Evolutionary conservation across 805 yeast genomes (phyloP), one percentile per base, ranked within the genome.

Genomic region (Kluyveromyces nonfermentans): DNA sequence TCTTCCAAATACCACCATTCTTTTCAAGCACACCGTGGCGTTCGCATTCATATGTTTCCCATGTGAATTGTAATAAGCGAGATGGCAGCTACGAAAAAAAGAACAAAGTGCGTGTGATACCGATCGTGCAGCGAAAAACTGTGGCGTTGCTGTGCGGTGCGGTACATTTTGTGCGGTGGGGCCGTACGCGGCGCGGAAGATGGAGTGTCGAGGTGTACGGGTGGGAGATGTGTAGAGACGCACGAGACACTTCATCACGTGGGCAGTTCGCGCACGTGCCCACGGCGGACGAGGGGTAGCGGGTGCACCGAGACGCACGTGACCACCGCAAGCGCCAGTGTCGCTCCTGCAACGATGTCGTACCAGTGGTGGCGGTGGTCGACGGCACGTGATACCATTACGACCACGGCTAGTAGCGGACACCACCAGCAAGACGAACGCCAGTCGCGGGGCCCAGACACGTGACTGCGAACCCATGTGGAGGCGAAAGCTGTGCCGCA

Each of bases 351-450:
- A 1, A 58, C 10, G 9, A 59, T 52, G 44, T 60, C 64, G 45
- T 55, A 56, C 60, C 62, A 57, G 37, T 55, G 62, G 47, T 60
- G 64, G 37, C 59, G 55, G 42, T 60, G 59, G 42, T 60, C 64
- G 2, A 52, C 42, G 12, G 58, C 46, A 35, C 64, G 48, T 15
- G 61, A 55, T 5, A 52, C 41, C 58, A 60, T 58, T 15, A 60
- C 61, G 17, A 55, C 40, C 8, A 47, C 22, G 9, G 55, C 52
- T 19, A 58, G 40, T 3, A 52, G 12, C 2, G 50, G 49, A 37
- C 63, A 58, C 64, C 64, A 60, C 3, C 47, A 17, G 47, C 56
- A 57, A 17, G 52, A 47, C 14, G 35, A 15, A 12, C 35, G 20
- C 19, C 17, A 33, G 35, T 33, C 35, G n/a, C 35, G 35, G 10